These are phyloP conservation scores for Dichotomopilus funicola DNA, from an alignment of 2,329 filamentous ascomycete genomes.

Conservation along the genomic window DNA sequence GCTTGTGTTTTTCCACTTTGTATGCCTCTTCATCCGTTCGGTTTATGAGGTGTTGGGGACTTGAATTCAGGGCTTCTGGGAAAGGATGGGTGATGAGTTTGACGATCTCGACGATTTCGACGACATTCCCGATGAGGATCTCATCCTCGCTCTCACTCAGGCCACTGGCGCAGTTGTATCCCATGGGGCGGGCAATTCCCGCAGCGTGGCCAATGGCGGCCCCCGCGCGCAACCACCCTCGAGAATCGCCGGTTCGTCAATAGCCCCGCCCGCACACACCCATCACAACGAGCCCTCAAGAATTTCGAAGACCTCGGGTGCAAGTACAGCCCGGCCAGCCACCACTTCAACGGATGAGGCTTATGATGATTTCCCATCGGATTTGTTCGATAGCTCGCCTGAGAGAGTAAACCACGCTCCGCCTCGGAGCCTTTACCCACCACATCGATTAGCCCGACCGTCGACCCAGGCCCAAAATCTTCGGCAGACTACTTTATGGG, in stretches of 20 bases:
- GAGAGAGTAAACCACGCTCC: conserved; percentile 23
- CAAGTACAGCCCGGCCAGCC: not conserved
- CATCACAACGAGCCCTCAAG: not conserved
- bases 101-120: conserved; percentile 61
- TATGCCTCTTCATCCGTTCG: not conserved
- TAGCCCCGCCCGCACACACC: not conserved
- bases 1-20: not conserved
- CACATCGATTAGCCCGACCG: conserved; percentile 10
- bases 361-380: conserved; percentile 51
- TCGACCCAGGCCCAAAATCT: conserved; percentile 26
- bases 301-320: not conserved
- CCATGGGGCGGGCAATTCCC: not conserved
- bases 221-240: not conserved
- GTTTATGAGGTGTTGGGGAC: not conserved
- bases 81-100: not conserved
- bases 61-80: no score
- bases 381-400: conserved; percentile 63
- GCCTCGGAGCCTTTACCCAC: conserved; percentile 13
- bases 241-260: not conserved
- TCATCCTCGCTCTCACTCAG: conserved; percentile 48
- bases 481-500: conserved; percentile 51
- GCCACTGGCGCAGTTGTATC: conserved; percentile 11
- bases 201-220: not conserved
- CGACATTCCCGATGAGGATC: conserved; percentile 58
- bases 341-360: conserved; percentile 27